A percentile compares a stretch with the other conserved stretches of the same genome.
phyloP scores from a whole-genome alignment of 768 basidiomycete genomes.

The Antrodiella citrinella region DNA sequence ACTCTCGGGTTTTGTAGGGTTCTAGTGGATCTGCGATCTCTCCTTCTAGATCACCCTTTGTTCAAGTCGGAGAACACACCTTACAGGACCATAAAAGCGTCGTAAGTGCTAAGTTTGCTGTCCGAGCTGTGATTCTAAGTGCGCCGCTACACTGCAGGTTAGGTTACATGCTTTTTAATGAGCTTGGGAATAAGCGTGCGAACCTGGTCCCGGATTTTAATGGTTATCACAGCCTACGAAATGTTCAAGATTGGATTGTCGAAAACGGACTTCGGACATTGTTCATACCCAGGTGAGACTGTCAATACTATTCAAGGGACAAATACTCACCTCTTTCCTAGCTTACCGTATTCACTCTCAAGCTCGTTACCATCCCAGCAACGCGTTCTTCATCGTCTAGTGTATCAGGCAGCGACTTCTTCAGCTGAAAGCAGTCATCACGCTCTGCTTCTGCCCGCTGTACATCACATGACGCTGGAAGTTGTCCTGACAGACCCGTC shows the following conservation, averaged over 20 bases:
- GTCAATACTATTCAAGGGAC: too few species aligned
- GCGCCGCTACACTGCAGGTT: too few species aligned
- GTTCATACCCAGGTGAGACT: not conserved
- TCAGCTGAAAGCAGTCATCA: not conserved
- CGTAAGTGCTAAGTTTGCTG: too few species aligned
- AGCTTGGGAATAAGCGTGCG: not conserved
- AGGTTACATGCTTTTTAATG: constrained; percentile 51
- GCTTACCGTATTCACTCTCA: constrained; percentile 29
- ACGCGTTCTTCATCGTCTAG: constrained; percentile 35
- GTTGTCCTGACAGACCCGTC: constrained; percentile 10
- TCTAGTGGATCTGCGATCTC: constrained; percentile 6
- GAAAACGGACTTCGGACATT: not conserved
- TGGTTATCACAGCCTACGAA: not conserved
- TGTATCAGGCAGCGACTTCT: constrained; percentile 33
- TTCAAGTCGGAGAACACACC: not conserved
- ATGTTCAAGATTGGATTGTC: not conserved
- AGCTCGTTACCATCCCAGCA: constrained; percentile 26
- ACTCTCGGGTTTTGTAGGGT: constrained; percentile 9
- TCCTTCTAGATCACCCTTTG: constrained; percentile 4
- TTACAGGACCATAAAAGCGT: constrained; percentile 14
- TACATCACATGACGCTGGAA: constrained; percentile 13
- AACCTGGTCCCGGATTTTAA: not conserved
- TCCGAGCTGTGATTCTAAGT: too few species aligned
- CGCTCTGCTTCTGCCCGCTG: not conserved
- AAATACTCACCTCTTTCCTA: too few species aligned